These are phyloP conservation scores for Cicer judaicum DNA, from an alignment of 306 rosid genomes.

Conservation along the genomic window DNA sequence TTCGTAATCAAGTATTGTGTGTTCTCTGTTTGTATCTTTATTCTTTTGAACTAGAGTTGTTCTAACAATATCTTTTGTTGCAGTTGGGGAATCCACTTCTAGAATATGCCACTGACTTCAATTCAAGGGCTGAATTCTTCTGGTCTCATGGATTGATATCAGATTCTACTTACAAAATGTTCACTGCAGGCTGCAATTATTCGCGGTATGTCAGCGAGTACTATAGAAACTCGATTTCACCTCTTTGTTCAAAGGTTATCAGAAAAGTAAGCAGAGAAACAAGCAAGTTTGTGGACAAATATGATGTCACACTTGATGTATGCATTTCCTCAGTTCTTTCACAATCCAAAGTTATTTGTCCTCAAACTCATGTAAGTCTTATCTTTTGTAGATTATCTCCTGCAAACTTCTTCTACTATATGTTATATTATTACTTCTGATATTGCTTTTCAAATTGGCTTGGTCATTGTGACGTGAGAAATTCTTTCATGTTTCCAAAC, in stretches of 20 bases:
- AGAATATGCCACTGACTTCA: conserved; percentile 56
- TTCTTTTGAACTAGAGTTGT: too few species aligned
- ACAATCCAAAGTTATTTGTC: conserved; percentile 62
- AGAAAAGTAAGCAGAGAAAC: conserved; percentile 70
- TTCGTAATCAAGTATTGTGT: too few species aligned
- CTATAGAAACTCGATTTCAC: conserved; percentile 50
- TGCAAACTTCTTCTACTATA: neutral
- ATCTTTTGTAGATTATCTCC: neutral
- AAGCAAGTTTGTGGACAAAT: conserved; percentile 74
- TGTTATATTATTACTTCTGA: neutral
- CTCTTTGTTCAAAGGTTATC: conserved; percentile 63
- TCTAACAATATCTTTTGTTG: neutral
- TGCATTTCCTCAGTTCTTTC: conserved; percentile 71
- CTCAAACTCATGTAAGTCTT: conserved; percentile 53
- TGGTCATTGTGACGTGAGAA: conserved; percentile 22
- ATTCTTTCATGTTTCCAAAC: neutral
- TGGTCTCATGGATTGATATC: conserved; percentile 66
- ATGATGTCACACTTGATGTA: conserved; percentile 79
- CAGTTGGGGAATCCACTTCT: conserved; percentile 63
- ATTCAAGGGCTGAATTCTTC: conserved; percentile 59
- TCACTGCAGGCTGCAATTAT: conserved; percentile 53
- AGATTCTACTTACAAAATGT: conserved; percentile 56
- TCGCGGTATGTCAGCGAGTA: conserved; percentile 56
- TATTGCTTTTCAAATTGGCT: conserved; percentile 14
- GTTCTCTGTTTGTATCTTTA: too few species aligned